Evolutionary conservation across 2,329 filamentous ascomycete species (phyloP), one percentile per base, ranked within the genome.

Genomic region (Diaporthe citri): DNA sequence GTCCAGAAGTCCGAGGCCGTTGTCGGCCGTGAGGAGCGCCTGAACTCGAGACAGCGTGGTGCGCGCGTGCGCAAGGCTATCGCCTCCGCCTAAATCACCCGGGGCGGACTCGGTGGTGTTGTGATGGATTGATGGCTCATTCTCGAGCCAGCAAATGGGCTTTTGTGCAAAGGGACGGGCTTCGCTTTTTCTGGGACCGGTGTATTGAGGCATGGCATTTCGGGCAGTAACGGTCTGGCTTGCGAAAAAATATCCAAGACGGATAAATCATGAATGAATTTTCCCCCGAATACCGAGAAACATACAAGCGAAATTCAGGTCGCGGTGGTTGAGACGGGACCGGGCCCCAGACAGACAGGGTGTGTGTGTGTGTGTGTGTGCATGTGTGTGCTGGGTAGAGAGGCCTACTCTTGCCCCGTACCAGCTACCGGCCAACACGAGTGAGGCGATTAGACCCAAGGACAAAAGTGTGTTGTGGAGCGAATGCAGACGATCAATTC

Each of bases 1-100:
- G 95, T 99, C 83, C 92, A 96, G 90, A 99, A 99, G 93, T 93
- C 92, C 78, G 90, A 93, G 81, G 86, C 91, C 78, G 90, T 92
- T 82, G 90, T 88, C 79, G 88, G 89, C 82, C 91, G 92, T 81
- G 90, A 88, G 77, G 83, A 86, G 80, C 94, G 93, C 87, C 91
- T 99, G 85, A 94, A 88, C 91, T 95, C 94, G 84, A 94, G 96
- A 91, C 97, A 99, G 92, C 95, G 96, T 86, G 97, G 95, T 85
- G 86, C 87, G 81, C 90, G 90, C 80, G 82, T 89, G 82, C 90
- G 89, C 86, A 87, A 89, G 87, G 91, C 91, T 84, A 90, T 93
- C 84, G 90, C 90, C 80, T 87, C 90, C 84, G 89, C 91, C 84
- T 93, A 92, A 86, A 84, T 73, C 31, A 56, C 62, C 59, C 55